Base-by-base conservation (phyloP, 2,329 filamentous ascomycete genomes). In the Sclerotiophoma versabilis region DNA sequence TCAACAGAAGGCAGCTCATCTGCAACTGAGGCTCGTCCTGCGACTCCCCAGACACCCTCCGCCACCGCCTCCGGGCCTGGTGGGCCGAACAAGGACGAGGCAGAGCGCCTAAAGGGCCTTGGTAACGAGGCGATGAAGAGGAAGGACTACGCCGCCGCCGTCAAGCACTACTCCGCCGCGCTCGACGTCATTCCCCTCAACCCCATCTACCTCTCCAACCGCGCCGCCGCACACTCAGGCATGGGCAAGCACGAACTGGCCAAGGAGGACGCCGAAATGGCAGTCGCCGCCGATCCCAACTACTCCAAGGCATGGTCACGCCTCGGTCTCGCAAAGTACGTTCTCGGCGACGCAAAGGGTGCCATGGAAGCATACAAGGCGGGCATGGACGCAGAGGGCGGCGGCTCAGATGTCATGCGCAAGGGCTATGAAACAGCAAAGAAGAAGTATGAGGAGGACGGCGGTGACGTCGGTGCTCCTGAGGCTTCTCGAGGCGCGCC, bases 271-370 rank as follows among this genome's bases (percentile, higher is more conserved):
- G 95, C 95, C 39, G 93, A 98, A 80, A 85, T 95, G 62, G 95
- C 95, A 49, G 91, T 95, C 50, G 85, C 86, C 52, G 84, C 92
- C 49, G 95, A 99, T 76, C 92, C 95, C 11, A 87, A 87, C 74
- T 99, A 98, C 82, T 96, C 93, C 63, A 98, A 99, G 81, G 95
- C 92, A 14, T 99, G 95, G 95, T 95, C 90, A 65, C 86, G 95
- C 58, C 84, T 99, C 17, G 95, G 95, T 17, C 87, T 98, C 32
- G 95, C 95, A 36, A 86, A 89, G 58, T 99, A 93, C 77, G 93
- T 93, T 14, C 85, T 97, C 45, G 93, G 93, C 27, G 93, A 99
- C 71, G 89, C 92, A 51, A 88, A 89, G 77, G 95, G 92, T 43
- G 89, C 90, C 60, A 96, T 97, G 88, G 93, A 98, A 68, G 95